These are phyloP conservation scores for Amauroascus verrucosus DNA, from an alignment of 2,329 filamentous ascomycete genomes.

Conservation along the genomic window DNA sequence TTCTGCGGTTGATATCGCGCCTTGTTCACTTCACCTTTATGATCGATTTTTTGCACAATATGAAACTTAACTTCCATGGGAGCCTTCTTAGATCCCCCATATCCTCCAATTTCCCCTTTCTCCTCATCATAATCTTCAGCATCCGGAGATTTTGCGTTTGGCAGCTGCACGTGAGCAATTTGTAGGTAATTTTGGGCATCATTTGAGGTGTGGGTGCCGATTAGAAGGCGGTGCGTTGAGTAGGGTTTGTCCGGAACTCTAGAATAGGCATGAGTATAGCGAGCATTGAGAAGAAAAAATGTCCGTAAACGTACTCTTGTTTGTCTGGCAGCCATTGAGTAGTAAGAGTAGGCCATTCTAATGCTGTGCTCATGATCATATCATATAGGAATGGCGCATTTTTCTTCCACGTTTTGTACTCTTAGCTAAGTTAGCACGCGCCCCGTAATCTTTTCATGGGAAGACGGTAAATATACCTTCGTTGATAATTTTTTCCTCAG, in stretches of 20 bases:
- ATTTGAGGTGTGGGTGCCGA: constrained; percentile 89
- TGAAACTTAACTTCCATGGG: constrained; percentile 69
- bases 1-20: constrained; percentile 97
- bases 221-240: constrained; percentile 74
- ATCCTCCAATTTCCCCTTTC: constrained; percentile 84
- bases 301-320: constrained; percentile 50
- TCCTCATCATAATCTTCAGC: constrained; percentile 83
- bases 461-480: constrained; percentile 50
- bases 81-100: constrained; percentile 59
- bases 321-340: constrained; percentile 98
- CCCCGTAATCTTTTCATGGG: background rate
- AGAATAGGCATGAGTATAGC: constrained; percentile 12
- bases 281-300: constrained; percentile 1
- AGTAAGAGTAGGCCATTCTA: constrained; percentile 95
- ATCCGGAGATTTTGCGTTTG: constrained; percentile 60
- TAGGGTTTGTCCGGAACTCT: constrained; percentile 74
- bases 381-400: constrained; percentile 98
- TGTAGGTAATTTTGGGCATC: constrained; percentile 83
- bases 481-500: constrained; percentile 81
- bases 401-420: constrained; percentile 99
- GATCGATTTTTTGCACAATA: constrained; percentile 90
- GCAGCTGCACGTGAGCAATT: constrained; percentile 87
- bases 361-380: constrained; percentile 86
- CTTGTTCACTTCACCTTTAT: constrained; percentile 96
- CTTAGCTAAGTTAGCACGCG: constrained; percentile 36